A percentile compares a stretch with the other conserved stretches of the same genome.
Conservation (phyloP, 805 yeast species). For the Myxozyma sirexii region DNA sequence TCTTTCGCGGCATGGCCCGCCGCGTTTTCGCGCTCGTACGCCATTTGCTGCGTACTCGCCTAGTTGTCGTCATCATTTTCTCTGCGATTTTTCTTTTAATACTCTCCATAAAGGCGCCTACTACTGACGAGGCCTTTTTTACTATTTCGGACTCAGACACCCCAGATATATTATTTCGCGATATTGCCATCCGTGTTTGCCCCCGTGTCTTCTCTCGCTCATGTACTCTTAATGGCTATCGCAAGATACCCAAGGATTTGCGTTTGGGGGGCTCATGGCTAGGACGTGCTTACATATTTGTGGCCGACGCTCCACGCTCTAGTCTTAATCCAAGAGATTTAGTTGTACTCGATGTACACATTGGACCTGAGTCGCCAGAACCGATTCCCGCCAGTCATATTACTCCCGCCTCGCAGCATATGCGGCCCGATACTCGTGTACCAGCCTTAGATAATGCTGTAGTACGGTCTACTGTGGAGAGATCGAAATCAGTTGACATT, state of each 20-base stretch:
- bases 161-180: conserved; percentile 13
- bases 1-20: conserved; percentile 7
- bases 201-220: conserved; percentile 22
- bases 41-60: conserved; percentile 17
- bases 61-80: background rate
- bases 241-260: conserved; percentile 52
- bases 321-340: conserved; percentile 18
- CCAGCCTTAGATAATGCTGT: background rate
- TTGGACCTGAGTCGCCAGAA: conserved; percentile 17
- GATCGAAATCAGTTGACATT: background rate
- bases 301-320: conserved; percentile 37
- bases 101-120: background rate
- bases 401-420: background rate
- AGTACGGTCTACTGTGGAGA: conserved; percentile 26
- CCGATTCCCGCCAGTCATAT: background rate
- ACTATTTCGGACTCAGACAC: background rate
- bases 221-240: conserved; percentile 46
- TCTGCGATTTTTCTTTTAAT: background rate
- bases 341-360: conserved; percentile 25
- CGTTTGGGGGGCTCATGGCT: conserved; percentile 51
- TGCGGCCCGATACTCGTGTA: background rate
- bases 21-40: conserved; percentile 4
- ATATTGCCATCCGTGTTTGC: conserved; percentile 15
- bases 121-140: background rate
- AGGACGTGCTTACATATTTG: conserved; percentile 46